phyloP scores from a whole-genome alignment of 805 yeast species.

The Schwanniomyces polymorphus region DNA sequence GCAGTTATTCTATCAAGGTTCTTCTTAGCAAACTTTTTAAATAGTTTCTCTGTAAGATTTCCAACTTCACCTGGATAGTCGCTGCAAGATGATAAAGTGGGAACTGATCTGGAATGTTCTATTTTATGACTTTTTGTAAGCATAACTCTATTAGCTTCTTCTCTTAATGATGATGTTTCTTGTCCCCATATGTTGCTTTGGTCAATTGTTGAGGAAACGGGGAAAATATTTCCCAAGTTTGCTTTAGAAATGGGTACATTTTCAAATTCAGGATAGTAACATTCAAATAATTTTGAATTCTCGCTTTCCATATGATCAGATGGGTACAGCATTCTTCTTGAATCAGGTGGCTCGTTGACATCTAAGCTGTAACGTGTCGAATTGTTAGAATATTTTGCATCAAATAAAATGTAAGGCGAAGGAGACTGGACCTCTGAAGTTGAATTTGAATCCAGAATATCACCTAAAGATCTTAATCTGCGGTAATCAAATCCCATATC shows the following conservation, averaged over 20 bases:
- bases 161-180: not conserved
- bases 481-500: not conserved
- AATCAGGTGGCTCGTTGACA: not conserved
- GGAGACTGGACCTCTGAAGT: not conserved
- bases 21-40: slow-evolving; percentile 1
- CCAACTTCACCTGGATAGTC: not conserved
- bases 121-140: not conserved
- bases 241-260: not conserved
- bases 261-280: not conserved
- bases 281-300: not conserved
- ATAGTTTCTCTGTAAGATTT: slow-evolving; percentile 2
- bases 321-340: not conserved
- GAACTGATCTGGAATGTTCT: not conserved
- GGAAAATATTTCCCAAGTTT: not conserved
- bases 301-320: not conserved
- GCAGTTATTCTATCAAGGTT: not conserved
- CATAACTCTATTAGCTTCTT: not conserved
- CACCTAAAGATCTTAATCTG: not conserved
- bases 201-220: not conserved
- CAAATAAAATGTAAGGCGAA: slow-evolving; percentile 3
- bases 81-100: not conserved
- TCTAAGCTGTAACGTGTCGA: not conserved
- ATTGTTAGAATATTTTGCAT: not conserved
- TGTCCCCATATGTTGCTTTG: not conserved
- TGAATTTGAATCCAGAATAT: not conserved